Evolutionary conservation across 1,284 basidiomycete species (phyloP), one percentile per base, ranked within the genome.

Genomic region (Anthracocystis walkeri): DNA sequence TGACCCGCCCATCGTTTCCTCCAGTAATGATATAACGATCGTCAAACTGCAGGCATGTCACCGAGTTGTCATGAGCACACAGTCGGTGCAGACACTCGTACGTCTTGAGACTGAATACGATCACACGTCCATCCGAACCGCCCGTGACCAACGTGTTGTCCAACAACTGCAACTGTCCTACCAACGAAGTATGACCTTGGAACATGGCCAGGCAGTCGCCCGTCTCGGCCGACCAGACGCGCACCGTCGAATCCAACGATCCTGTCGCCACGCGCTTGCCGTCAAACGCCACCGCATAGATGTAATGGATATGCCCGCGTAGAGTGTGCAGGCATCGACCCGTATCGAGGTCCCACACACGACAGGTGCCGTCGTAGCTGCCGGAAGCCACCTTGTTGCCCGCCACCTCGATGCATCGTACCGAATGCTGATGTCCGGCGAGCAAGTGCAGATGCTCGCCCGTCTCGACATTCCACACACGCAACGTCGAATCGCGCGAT

Each of bases 271-370:
- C 89, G 29, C 90, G 88, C 25, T 90, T 87, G 2, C 96, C 95
- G 82, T 97, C 94, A 76, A 95, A 97, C 0, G 94, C 94, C 23
- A 98, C 92, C 0, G 92, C 91, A 83, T 98, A 98, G 42, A 99
- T 93, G 86, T 96, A 93, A 82, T 93, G 91, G 71, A 91, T 90
- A 85, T 99, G 96, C 0, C 96, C 96, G n/a, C 89, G 84, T 41
- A 98, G 90, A 23, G 93, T 89, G 66, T 93, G 92, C 42, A 96
- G 77, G 84, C 95, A 97, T 81, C 91, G 89, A 8, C 84, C 84
- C 21, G 80, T 82, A 42, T 82, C 81, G 20, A 83, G 71, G 51
- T 85, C 72, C 84, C 84, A 85, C 7, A 85, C 57, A 11, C 84
- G 80, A 41, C 80, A 82, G 16, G 91, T 95, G 58, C 89, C 88